These are phyloP conservation scores for Penicillium argentinense DNA, from an alignment of 495 filamentous ascomycete species.

Conservation along the genomic window DNA sequence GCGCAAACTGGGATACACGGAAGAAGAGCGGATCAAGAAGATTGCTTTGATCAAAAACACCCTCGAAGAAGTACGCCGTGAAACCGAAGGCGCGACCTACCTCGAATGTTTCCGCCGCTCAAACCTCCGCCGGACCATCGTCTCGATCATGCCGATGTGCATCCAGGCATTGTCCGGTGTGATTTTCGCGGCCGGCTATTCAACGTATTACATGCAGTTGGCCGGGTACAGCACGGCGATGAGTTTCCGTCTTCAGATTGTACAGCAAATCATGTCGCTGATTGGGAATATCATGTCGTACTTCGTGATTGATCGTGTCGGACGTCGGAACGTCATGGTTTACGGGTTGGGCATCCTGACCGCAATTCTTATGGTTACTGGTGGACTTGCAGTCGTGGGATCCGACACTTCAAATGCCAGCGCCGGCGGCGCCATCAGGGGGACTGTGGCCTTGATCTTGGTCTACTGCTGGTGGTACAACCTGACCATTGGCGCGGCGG, in stretches of 20 bases:
- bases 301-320: conserved; percentile 28
- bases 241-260: conserved; percentile 30
- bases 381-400: conserved; percentile 23
- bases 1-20: conserved; percentile 13
- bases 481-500: conserved; percentile 32
- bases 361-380: conserved; percentile 24
- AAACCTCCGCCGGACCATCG: conserved; percentile 35
- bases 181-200: conserved; percentile 26
- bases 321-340: conserved; percentile 26
- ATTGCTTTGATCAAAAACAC: conserved; percentile 12
- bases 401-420: conserved; percentile 10
- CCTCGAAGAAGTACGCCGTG: conserved; percentile 23
- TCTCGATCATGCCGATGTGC: conserved; percentile 29
- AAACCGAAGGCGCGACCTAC: conserved; percentile 34
- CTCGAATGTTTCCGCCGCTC: conserved; percentile 34
- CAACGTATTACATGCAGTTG: conserved; percentile 34
- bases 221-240: conserved; percentile 27
- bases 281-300: conserved; percentile 32
- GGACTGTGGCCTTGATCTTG: conserved; percentile 22
- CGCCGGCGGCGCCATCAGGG: conserved; percentile 17
- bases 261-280: conserved; percentile 30
- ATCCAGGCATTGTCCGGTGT: conserved; percentile 34
- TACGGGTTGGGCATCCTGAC: conserved; percentile 25
- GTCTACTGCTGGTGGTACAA: conserved; percentile 31
- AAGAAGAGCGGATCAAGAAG: conserved; percentile 7